phyloP scores from a whole-genome alignment of 2,329 filamentous ascomycete species.

The Fusarium continuum region DNA sequence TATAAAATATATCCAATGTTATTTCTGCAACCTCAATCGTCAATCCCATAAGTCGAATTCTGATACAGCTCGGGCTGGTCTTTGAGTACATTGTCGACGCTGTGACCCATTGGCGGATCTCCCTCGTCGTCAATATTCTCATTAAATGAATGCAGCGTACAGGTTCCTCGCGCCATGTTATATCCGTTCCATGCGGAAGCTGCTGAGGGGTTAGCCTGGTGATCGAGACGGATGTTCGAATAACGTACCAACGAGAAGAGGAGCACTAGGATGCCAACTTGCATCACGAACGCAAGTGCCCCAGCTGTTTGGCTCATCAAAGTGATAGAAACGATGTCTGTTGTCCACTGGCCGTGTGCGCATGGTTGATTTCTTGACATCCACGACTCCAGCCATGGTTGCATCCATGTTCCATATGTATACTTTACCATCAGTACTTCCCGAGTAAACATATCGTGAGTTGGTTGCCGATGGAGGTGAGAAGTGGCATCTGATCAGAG shows the following conservation, averaged over 20 bases:
- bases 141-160: constrained; percentile 81
- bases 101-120: constrained; percentile 63
- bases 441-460: constrained; percentile 91
- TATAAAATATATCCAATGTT: constrained; percentile 41
- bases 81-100: constrained; percentile 68
- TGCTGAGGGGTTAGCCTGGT: constrained; percentile 47
- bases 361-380: constrained; percentile 77
- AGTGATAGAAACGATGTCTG: constrained; percentile 64
- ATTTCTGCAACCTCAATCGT: constrained; percentile 25
- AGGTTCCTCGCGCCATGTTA: constrained; percentile 76
- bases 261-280: constrained; percentile 88
- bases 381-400: constrained; percentile 78
- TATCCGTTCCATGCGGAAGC: constrained; percentile 87
- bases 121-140: constrained; percentile 72
- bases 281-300: constrained; percentile 85
- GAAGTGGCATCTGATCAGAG: constrained; percentile 94
- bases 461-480: constrained; percentile 87
- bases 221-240: background rate
- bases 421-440: constrained; percentile 87
- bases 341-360: constrained; percentile 66
- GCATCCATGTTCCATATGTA: constrained; percentile 95
- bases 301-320: constrained; percentile 69
- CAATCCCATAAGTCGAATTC: constrained; percentile 27
- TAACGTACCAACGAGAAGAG: constrained; percentile 73
- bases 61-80: constrained; percentile 46